phyloP scores from a whole-genome alignment of 2,329 filamentous ascomycete genomes.

The Acrodontium crateriforme region DNA sequence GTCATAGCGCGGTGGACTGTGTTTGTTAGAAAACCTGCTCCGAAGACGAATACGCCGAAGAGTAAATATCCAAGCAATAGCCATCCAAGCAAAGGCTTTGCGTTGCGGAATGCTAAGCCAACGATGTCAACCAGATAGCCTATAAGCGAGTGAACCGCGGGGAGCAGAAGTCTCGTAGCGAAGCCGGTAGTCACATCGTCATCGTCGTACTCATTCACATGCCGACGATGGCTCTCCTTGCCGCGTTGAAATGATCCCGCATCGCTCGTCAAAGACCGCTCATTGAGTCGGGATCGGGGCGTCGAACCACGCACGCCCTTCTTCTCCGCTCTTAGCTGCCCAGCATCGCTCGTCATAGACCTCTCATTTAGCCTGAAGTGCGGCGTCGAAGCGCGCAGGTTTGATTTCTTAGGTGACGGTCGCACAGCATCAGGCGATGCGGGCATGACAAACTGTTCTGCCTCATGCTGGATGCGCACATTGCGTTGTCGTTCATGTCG shows the following conservation, averaged over 20 bases:
- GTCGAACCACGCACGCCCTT: constrained; percentile 4
- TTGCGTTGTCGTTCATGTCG: constrained; percentile 4
- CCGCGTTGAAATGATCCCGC: constrained; percentile 11
- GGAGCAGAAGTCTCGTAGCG: constrained; percentile 14
- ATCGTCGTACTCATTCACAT: constrained; percentile 13
- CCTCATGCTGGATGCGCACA: constrained; percentile 15
- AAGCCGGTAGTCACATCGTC: constrained; percentile 13
- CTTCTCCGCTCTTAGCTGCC: constrained; percentile 11
- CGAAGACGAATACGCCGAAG: constrained; percentile 44
- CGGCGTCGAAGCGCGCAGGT: constrained; percentile 11
- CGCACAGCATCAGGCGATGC: constrained; percentile 16
- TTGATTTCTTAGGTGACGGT: constrained; percentile 7
- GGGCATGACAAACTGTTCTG: constrained; percentile 32
- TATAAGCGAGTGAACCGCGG: too few relatives aligned
- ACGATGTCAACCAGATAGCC: constrained; percentile 44
- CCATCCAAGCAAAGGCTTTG: constrained; percentile 51
- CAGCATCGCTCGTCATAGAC: constrained; percentile 19
- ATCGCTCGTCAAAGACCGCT: constrained; percentile 20
- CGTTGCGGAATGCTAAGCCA: constrained; percentile 44
- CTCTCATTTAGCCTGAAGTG: constrained; percentile 18
- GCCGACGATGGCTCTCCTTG: constrained; percentile 10
- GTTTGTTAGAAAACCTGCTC: constrained; percentile 47
- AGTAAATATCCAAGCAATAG: constrained; percentile 48
- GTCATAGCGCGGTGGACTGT: constrained; percentile 50
- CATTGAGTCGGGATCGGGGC: constrained; percentile 12